A percentile compares a stretch with the other conserved stretches of the same genome.
Conservation (phyloP, 208 protist genomes). For the Paratrypanosoma confusum region DNA sequence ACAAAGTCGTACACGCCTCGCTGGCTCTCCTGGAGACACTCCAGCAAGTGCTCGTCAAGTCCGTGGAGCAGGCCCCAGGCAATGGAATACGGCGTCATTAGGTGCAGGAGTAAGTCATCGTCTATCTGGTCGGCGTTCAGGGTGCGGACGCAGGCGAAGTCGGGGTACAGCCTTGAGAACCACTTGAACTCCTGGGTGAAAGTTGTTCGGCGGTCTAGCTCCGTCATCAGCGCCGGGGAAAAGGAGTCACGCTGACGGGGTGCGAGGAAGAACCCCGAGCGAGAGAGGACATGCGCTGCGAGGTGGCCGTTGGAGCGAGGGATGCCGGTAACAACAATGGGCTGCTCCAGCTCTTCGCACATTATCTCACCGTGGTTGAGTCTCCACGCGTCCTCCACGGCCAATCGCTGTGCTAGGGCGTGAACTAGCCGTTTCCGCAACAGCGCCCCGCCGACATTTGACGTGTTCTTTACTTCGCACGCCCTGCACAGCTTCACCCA, state of each 20-base stretch:
- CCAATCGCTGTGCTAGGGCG: slow-evolving; percentile 59
- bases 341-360: slow-evolving; percentile 39
- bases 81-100: slow-evolving; percentile 77
- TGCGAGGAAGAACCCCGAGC: slow-evolving; percentile 67
- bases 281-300: slow-evolving; percentile 71
- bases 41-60: slow-evolving; percentile 81
- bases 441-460: slow-evolving; percentile 41
- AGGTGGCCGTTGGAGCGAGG: slow-evolving; percentile 81
- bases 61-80: slow-evolving; percentile 83
- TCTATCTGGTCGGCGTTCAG: slow-evolving; percentile 55
- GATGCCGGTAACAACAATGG: slow-evolving; percentile 73
- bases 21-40: slow-evolving; percentile 81
- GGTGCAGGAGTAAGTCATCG: slow-evolving; percentile 76
- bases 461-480: slow-evolving; percentile 55
- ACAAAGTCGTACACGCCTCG: slow-evolving; percentile 55
- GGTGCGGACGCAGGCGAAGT: slow-evolving; percentile 63
- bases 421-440: slow-evolving; percentile 55
- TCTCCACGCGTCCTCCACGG: slow-evolving; percentile 70
- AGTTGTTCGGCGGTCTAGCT: slow-evolving; percentile 41
- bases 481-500: slow-evolving; percentile 80
- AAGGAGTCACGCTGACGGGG: slow-evolving; percentile 70
- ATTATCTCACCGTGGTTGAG: slow-evolving; percentile 66
- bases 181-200: slow-evolving; percentile 41
- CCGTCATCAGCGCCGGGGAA: slow-evolving; percentile 50
- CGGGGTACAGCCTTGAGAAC: slow-evolving; percentile 44